A percentile compares a stretch with the other conserved stretches of the same genome.
Evolutionary conservation across 176 grass and related monocot genomes (phyloP).

Genomic region (Secale cereale): DNA sequence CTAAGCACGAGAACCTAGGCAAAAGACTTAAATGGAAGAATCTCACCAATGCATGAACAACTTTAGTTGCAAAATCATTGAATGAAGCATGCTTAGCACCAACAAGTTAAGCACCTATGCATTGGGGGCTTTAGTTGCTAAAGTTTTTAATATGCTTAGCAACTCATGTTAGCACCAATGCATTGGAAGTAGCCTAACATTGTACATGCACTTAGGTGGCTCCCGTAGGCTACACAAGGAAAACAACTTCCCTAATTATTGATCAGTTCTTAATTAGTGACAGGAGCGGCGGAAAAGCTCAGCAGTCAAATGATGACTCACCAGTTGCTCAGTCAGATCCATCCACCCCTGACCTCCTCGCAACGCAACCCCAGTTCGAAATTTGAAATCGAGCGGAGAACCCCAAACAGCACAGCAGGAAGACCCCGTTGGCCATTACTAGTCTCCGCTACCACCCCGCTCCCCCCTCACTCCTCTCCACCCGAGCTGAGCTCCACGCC

Average conservation of each 20-base stretch:
- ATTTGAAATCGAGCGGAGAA: constrained; percentile 50
- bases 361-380: constrained; percentile 31
- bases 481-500: not conserved
- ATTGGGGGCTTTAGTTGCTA: no score
- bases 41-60: no score
- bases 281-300: not conserved
- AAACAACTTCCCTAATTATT: not conserved
- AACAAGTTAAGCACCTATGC: no score
- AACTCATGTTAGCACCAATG: no score
- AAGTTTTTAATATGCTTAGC: no score
- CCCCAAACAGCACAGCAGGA: not conserved
- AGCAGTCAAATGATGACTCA: not conserved
- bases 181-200: no score
- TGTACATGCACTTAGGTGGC: no score
- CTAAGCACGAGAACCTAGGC: no score
- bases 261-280: not conserved
- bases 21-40: no score
- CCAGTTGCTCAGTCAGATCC: constrained; percentile 7
- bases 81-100: no score
- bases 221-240: not conserved
- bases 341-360: not conserved
- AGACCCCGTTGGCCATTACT: constrained; percentile 1
- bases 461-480: not conserved
- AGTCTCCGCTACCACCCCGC: not conserved
- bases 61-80: no score